phyloP scores from a whole-genome alignment of 352 stramenopile genomes.

The Albugo laibachii region DNA sequence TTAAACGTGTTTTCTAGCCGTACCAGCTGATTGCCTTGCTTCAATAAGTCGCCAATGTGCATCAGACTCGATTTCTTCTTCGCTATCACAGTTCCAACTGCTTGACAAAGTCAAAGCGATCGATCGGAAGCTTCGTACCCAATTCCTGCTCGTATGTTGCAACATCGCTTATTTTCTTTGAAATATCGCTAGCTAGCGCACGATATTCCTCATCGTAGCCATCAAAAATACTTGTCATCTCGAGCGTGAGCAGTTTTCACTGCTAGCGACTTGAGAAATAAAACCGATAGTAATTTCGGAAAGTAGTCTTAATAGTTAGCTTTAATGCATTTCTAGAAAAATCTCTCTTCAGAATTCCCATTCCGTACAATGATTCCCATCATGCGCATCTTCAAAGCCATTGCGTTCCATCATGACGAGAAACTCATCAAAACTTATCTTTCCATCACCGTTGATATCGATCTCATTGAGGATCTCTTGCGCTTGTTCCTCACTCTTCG shows the following conservation, averaged over 20 bases:
- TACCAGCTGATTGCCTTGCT: slow-evolving; percentile 68
- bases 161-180: slow-evolving; percentile 76
- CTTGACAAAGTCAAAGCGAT: not conserved
- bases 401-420: slow-evolving; percentile 2
- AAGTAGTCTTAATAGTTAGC: too few species aligned
- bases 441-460: slow-evolving; percentile 23
- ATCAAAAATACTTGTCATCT: slow-evolving; percentile 79
- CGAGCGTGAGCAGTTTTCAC: not conserved
- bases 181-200: slow-evolving; percentile 66
- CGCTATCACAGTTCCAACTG: slow-evolving; percentile 13
- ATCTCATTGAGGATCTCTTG: slow-evolving; percentile 30
- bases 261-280: too few species aligned
- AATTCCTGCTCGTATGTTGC: slow-evolving; percentile 68
- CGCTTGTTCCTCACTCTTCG: slow-evolving; percentile 23
- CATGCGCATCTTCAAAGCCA: slow-evolving; percentile 3
- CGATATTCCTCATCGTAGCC: slow-evolving; percentile 80
- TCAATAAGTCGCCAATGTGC: slow-evolving; percentile 59
- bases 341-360: not conserved
- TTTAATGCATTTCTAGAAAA: too few species aligned
- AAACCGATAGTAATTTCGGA: too few species aligned
- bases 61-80: slow-evolving; percentile 75
- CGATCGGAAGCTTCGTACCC: slow-evolving; percentile 15
- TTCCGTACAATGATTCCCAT: slow-evolving; percentile 3
- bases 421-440: slow-evolving; percentile 14
- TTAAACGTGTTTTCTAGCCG: not conserved